Evolutionary conservation across 352 stramenopile genomes (phyloP), one percentile per base, ranked within the genome.

Genomic region (Aphanomyces astaci): DNA sequence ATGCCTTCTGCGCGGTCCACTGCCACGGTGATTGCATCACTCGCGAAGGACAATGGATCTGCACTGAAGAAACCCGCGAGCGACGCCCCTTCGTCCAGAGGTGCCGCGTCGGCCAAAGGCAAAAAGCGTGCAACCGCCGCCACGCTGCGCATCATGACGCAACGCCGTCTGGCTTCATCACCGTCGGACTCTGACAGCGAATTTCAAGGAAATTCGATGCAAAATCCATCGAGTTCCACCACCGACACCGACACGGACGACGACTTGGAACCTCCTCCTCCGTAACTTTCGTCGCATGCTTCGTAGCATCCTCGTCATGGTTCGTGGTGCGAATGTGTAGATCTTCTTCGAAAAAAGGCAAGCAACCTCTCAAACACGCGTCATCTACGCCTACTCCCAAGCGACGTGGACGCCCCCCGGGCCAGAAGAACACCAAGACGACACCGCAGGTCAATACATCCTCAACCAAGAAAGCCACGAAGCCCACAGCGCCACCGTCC

Each of bases 1-100:
- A 59, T 59, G n/a, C 51, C 51, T 40, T 59, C 51, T 7, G 51
- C 51, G 9, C 17, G 33, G 15, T 59, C 51, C 11, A 59, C 51
- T 11, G 51, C 51, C 13, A 59, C 51, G 13, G 51, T 59, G 13
- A 59, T 59, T 28, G 30, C 51, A 32, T 40, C 25, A 30, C 25
- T 59, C 19, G 15, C 2, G 22, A 59, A 33, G 27, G 17, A 15
- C 5, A 59, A 30, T 40, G 19, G 51, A 59, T 22, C 27, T 22
- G 24, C 30, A 59, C 19, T 22, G 48, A 55, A 22, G 48, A 55
- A 46, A 17, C n/a, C n/a, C n/a, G n/a, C n/a, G n/a, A n/a, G n/a
- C n/a, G n/a, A n/a, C n/a, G n/a, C n/a, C n/a, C n/a, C n/a, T n/a
- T 43, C 36, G 7, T 15, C 36, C 36, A 43, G 36, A 43, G 7